Base-by-base conservation (phyloP, 1,139 yeast genomes). In the Taiozyma sp. region DNA sequence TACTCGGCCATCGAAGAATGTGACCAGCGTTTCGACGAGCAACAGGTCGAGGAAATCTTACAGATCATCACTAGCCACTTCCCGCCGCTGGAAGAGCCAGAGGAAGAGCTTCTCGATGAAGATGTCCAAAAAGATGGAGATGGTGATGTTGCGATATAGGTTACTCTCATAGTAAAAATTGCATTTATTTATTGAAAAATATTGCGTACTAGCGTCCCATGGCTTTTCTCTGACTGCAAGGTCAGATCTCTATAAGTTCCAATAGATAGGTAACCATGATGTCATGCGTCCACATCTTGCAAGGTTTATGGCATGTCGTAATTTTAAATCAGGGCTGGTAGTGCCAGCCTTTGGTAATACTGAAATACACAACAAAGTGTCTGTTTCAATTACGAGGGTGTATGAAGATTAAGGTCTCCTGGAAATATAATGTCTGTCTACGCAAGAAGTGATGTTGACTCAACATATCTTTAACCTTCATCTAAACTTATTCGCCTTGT, bases 1-100 rank as follows among this genome's bases (percentile, higher is more conserved):
- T 89, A 82, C 66, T 76, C 93, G 0, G 72, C 91, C 43, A 83
- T 93, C 4, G 99, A 93, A 63, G 98, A 93, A 66, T 91, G 97
- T 66, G 98, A 91, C 59, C 83, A 80, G 57, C 74, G 98, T 57
- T 85, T 89, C 61, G 69, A 73, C 22, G 87, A 84, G 52, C 85
- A 80, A 1, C 76, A 81, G 52, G 75, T 86, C 50, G 78, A 80
- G 47, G 69, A 70, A 2, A 76, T 89, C 3, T 56, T 87, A 19
- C 75, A 66, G 3, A 73, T 80, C 52, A 74, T 86, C 30, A 62
- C 69, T 30, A 72, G 69, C 43, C 65, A 77, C 50, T 79, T 82
- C 62, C 87, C 87, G 3, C 69, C 42, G 7, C 50, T 32, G 30
- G 54, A 48, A 2, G 53, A 39, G 10, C 47, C 39, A 6, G 50